phyloP scores from a whole-genome alignment of 176 grass and related monocot genomes.

The Musa troglodytarum region DNA sequence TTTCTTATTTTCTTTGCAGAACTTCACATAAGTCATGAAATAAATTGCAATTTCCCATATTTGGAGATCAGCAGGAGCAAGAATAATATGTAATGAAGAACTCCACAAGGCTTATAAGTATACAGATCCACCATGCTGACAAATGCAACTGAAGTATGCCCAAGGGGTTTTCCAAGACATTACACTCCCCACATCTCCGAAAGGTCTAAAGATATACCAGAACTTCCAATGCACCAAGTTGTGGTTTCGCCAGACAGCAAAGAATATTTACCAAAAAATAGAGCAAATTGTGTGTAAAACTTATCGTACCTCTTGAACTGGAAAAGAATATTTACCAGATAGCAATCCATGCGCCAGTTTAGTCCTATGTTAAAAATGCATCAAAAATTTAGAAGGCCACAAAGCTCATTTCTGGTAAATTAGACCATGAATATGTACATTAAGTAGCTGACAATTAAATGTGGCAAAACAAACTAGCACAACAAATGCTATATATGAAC shows the following conservation, averaged over 20 bases:
- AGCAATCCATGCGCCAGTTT: slow-evolving; percentile 87
- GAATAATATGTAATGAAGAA: neutral
- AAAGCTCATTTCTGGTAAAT: too few species aligned
- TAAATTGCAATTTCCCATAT: neutral
- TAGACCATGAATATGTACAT: neutral
- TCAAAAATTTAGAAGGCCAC: neutral
- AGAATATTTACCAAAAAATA: neutral
- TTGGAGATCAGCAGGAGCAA: neutral
- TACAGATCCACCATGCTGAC: too few species aligned
- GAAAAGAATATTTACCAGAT: slow-evolving; percentile 70
- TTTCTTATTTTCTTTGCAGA: neutral
- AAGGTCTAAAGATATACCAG: slow-evolving; percentile 13
- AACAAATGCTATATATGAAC: neutral
- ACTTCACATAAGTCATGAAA: neutral
- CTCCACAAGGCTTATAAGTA: neutral
- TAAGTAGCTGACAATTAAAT: neutral
- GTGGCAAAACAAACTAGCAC: neutral
- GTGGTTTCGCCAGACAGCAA: neutral
- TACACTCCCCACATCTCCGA: slow-evolving; percentile 1
- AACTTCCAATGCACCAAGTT: slow-evolving; percentile 31
- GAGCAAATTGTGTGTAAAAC: neutral
- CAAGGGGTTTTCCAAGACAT: neutral
- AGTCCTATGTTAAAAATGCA: slow-evolving; percentile 42
- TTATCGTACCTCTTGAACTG: slow-evolving; percentile 48
- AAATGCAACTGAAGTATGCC: neutral